These are phyloP conservation scores for Solanum raphanifolium DNA, from an alignment of 257 asterid species.

Conservation along the genomic window DNA sequence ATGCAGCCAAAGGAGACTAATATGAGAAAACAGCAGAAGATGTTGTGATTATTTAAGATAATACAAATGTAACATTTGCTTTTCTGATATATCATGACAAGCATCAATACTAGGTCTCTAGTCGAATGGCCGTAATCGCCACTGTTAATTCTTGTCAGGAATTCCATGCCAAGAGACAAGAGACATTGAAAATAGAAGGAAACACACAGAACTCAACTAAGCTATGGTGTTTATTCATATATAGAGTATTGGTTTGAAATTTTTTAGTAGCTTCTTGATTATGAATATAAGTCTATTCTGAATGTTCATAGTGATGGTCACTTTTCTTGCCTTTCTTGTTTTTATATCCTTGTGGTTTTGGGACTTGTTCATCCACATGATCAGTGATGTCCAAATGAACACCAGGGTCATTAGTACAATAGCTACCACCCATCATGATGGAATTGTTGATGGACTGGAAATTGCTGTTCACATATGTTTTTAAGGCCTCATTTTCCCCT, in stretches of 20 bases:
- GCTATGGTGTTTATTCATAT: not conserved
- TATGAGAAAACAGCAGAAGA: not conserved
- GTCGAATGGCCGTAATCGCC: not conserved
- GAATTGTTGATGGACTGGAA: constrained; percentile 92
- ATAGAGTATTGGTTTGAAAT: not conserved
- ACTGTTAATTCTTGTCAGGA: not conserved
- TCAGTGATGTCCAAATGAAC: constrained; percentile 77
- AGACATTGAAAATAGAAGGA: not conserved
- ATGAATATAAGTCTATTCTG: constrained; percentile 5
- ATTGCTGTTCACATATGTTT: constrained; percentile 72
- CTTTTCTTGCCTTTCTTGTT: constrained; percentile 28
- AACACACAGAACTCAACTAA: not conserved
- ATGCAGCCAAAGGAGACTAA: not conserved
- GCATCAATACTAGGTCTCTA: not conserved
- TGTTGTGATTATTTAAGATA: not conserved
- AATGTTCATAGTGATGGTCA: constrained; percentile 12
- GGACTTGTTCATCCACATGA: constrained; percentile 13
- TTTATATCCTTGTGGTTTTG: not conserved
- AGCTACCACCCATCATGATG: constrained; percentile 78
- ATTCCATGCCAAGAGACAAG: not conserved
- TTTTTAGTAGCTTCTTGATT: not conserved
- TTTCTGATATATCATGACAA: not conserved
- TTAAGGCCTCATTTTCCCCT: constrained; percentile 39
- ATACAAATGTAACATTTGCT: not conserved
- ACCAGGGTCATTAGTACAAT: constrained; percentile 75